Evolutionary conservation across 2,329 filamentous ascomycete species (phyloP).

Genomic region (Ascomycota sp.): DNA sequence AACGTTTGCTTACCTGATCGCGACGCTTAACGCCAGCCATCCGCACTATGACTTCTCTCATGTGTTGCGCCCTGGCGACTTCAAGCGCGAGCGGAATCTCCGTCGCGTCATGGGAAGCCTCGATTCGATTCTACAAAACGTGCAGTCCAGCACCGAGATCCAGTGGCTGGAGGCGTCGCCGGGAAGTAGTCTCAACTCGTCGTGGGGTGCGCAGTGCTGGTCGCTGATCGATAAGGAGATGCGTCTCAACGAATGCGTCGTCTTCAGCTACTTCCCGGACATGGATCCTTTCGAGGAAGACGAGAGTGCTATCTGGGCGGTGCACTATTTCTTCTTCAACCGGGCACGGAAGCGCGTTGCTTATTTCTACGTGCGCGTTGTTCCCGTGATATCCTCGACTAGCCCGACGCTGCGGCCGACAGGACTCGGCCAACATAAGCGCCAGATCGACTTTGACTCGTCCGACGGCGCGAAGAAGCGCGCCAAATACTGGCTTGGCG

Average conservation of each 20-base stretch:
- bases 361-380: slow-evolving; percentile 81
- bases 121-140: slow-evolving; percentile 71
- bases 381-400: slow-evolving; percentile 51
- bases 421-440: slow-evolving; percentile 9
- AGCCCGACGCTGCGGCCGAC: slow-evolving; percentile 27
- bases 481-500: slow-evolving; percentile 73
- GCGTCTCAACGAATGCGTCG: slow-evolving; percentile 69
- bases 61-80: slow-evolving; percentile 72
- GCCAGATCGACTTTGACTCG: slow-evolving; percentile 7
- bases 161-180: slow-evolving; percentile 20
- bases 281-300: slow-evolving; percentile 84
- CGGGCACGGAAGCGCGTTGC: slow-evolving; percentile 78
- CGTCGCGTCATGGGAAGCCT: slow-evolving; percentile 70
- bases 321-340: slow-evolving; percentile 98
- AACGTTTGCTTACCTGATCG: slow-evolving; percentile 90
- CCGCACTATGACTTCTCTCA: slow-evolving; percentile 87
- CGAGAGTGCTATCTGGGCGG: slow-evolving; percentile 82
- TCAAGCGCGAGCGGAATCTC: slow-evolving; percentile 64
- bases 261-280: slow-evolving; percentile 76
- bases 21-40: slow-evolving; percentile 88
- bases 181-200: slow-evolving; percentile 29
- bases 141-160: slow-evolving; percentile 43
- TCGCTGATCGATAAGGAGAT: slow-evolving; percentile 84
- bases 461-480: slow-evolving; percentile 38
- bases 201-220: slow-evolving; percentile 88